Evolutionary conservation across 2,329 filamentous ascomycete genomes (phyloP).

Genomic region (Neonectria ditissima): DNA sequence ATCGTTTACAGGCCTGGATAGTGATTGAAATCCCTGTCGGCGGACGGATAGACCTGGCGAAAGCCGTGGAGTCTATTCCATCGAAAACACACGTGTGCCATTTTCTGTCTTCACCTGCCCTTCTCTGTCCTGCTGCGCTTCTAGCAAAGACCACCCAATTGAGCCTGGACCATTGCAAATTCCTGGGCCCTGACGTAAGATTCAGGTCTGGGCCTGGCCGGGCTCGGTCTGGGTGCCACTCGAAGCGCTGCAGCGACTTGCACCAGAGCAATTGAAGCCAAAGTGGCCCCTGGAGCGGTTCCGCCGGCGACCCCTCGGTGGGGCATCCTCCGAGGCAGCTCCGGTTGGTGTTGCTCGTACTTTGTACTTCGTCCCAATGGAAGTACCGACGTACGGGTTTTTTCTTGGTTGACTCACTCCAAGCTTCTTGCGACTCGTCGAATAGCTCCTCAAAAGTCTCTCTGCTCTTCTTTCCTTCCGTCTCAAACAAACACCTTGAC

Average conservation of each 20-base stretch:
- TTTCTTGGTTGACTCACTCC: conserved; percentile 21
- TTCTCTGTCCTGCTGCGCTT: not conserved
- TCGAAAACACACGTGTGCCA: too few species aligned
- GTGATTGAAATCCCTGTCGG: too few species aligned
- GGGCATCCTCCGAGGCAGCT: conserved; percentile 47
- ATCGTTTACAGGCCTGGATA: conserved; percentile 6
- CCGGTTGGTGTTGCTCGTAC: conserved; percentile 36
- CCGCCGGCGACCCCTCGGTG: conserved; percentile 40
- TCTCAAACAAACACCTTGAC: not conserved
- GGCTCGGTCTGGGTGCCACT: not conserved
- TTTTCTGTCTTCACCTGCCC: too few species aligned
- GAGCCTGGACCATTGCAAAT: conserved; percentile 43
- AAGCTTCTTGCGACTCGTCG: conserved; percentile 17
- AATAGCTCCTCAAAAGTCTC: conserved; percentile 14
- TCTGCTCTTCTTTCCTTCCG: not conserved
- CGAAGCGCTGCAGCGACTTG: not conserved
- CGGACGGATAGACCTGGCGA: not conserved
- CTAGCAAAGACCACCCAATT: conserved; percentile 34
- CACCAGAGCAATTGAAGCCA: not conserved
- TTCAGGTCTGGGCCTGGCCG: conserved; percentile 17
- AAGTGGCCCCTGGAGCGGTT: conserved; percentile 1
- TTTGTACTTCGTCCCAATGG: not conserved
- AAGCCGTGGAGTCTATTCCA: not conserved
- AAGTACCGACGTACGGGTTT: conserved; percentile 13
- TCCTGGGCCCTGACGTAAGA: conserved; percentile 42